These are phyloP conservation scores for Scleromitrula shiraiana DNA, from an alignment of 2,329 filamentous ascomycete species.

Conservation along the genomic window DNA sequence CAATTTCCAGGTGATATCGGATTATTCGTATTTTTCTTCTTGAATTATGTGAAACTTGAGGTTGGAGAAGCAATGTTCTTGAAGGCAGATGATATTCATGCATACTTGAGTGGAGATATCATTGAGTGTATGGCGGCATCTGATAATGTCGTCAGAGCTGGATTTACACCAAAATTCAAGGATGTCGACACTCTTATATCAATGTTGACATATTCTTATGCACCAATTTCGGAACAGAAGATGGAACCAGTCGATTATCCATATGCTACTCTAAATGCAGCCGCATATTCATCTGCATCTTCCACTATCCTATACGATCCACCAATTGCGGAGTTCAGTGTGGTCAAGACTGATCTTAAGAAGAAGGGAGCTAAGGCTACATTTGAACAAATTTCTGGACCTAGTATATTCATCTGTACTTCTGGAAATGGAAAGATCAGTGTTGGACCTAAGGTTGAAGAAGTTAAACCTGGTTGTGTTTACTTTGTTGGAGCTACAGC, in stretches of 20 bases:
- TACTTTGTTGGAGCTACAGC: slow-evolving; percentile 86
- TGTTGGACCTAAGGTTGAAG: slow-evolving; percentile 73
- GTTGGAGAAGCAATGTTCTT: slow-evolving; percentile 94
- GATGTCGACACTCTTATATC: slow-evolving; percentile 81
- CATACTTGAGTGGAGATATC: slow-evolving; percentile 87
- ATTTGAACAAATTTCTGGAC: slow-evolving; percentile 79
- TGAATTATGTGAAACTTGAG: slow-evolving; percentile 85
- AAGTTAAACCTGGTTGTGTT: slow-evolving; percentile 64
- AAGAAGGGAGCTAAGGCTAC: slow-evolving; percentile 69
- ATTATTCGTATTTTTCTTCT: slow-evolving; percentile 91
- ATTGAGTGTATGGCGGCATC: slow-evolving; percentile 98
- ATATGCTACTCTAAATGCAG: slow-evolving; percentile 73
- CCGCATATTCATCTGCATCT: slow-evolving; percentile 71
- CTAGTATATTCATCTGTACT: slow-evolving; percentile 90
- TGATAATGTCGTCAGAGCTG: slow-evolving; percentile 97
- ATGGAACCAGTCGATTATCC: slow-evolving; percentile 81
- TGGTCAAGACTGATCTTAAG: slow-evolving; percentile 72
- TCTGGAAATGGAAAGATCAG: slow-evolving; percentile 73
- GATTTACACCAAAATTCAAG: slow-evolving; percentile 98
- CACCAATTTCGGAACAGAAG: slow-evolving; percentile 91
- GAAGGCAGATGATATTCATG: slow-evolving; percentile 94
- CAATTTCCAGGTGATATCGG: slow-evolving; percentile 89
- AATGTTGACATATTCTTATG: slow-evolving; percentile 93
- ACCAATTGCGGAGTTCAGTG: slow-evolving; percentile 92
- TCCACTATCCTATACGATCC: slow-evolving; percentile 77